Evolutionary conservation across 2,329 filamentous ascomycete genomes (phyloP).

Genomic region (Colletotrichum plurivorum): DNA sequence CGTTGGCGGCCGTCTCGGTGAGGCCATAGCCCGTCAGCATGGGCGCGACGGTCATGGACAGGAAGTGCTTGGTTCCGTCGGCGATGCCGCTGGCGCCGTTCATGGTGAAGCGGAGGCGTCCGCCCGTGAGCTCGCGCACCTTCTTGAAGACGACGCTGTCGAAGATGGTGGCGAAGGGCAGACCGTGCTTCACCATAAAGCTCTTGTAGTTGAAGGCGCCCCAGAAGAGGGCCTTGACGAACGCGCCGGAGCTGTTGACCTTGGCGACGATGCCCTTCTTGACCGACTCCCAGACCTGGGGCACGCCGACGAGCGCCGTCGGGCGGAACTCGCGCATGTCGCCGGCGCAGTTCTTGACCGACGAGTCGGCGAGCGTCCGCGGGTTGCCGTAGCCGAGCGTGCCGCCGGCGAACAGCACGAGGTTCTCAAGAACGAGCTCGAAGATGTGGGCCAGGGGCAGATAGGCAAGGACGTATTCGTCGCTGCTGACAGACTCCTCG

Average conservation of each 20-base stretch:
- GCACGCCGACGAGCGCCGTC: constrained; percentile 92
- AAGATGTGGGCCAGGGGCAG: constrained; percentile 96
- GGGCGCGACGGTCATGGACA: constrained; percentile 91
- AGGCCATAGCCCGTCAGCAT: constrained; percentile 96
- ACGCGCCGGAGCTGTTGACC: constrained; percentile 78
- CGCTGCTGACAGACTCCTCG: constrained; percentile 81
- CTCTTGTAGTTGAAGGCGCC: constrained; percentile 72
- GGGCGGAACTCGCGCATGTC: constrained; percentile 95
- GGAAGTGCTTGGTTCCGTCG: constrained; percentile 88
- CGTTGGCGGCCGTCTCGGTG: constrained; percentile 92
- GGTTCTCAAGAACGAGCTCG: constrained; percentile 95
- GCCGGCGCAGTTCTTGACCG: constrained; percentile 89
- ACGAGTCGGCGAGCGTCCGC: constrained; percentile 87
- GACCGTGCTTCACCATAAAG: constrained; percentile 68
- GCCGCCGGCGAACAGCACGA: constrained; percentile 89
- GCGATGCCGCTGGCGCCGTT: constrained; percentile 95
- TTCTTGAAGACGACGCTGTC: constrained; percentile 93
- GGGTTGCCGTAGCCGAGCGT: constrained; percentile 95
- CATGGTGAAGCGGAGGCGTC: constrained; percentile 88
- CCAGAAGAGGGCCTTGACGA: constrained; percentile 86
- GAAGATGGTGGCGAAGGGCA: constrained; percentile 78
- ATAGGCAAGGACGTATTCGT: constrained; percentile 88
- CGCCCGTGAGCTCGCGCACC: constrained; percentile 91
- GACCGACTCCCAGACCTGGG: constrained; percentile 96
- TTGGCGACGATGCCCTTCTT: constrained; percentile 92